Base-by-base conservation (phyloP, 164 flowering plant species). In the Saururus chinensis region DNA sequence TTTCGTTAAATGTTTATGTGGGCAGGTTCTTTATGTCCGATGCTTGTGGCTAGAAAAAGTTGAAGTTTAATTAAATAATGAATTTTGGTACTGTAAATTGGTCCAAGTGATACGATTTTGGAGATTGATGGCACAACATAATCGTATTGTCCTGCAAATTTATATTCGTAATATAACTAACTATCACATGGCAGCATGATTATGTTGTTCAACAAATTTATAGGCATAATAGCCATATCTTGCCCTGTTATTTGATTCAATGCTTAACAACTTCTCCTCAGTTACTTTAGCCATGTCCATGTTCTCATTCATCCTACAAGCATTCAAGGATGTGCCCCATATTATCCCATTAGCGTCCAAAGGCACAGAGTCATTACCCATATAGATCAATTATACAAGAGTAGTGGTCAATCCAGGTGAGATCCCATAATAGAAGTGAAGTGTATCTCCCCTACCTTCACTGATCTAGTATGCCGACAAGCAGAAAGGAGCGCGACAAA, bases 311-410 rank as follows among this genome's bases (percentile, higher is more conserved):
- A 69, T 21, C 12, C 57, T 54, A 10, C 57, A 54, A 24, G 57
- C 57, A 21, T 54, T n/a, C 57, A 54, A 24, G 24, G 20, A 54
- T 21, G 57, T n/a, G 57, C 57, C 57, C 57, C 57, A 54, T n/a
- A 54, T 54, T 19, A 24, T 21, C 22, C 57, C 57, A 54, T 54
- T 23, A 1, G 57, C 37, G 68, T 80, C 70, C 0, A 76, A 13
- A 0, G 87, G 85, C 61, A 84, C 78, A n/a, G n/a, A n/a, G 45
- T 54, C 73, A 59, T 59, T 74, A 70, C 11, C 96, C 96, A 72
- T 84, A 84, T 22, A 92, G 66, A 75, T 92, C 96, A 66, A 87
- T 73, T 89, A 87, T 84, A 58, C 98, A 84, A 11, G 92, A 79
- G 70, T 88, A 89, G 68, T 92, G 98, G 63, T 85, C 84, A 20